These are phyloP conservation scores for Zea mays DNA, from an alignment of 176 grass and related monocot species.

Conservation along the genomic window Zm-B73-REFERENCE-NAM-5.0 NC_050099.1:44965001-44965500, in stretches of 20 bases:
- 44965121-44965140: not conserved
- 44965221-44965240: conserved; percentile 55
- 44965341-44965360: conserved; percentile 69
- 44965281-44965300: conserved; percentile 30
- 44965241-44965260: conserved; percentile 54
- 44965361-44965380: conserved; percentile 54
- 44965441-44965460: not conserved
- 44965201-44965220: conserved; percentile 41
- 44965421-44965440: conserved; percentile 22
- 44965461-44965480: not conserved
- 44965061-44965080: conserved; percentile 60
- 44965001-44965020: conserved; percentile 86
- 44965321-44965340: conserved; percentile 35
- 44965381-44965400: conserved; percentile 53
- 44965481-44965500: not conserved
- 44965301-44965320: conserved; percentile 65
- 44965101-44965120: conserved; percentile 44
- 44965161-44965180: conserved; percentile 54
- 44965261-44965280: conserved; percentile 69
- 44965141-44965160: not conserved
- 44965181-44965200: conserved; percentile 34
- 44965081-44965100: conserved; percentile 47
- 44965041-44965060: conserved; percentile 50
- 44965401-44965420: conserved; percentile 44
- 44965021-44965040: conserved; percentile 19